Evolutionary conservation across 2,329 filamentous ascomycete species (phyloP).

Genomic region (Apiospora marii): DNA sequence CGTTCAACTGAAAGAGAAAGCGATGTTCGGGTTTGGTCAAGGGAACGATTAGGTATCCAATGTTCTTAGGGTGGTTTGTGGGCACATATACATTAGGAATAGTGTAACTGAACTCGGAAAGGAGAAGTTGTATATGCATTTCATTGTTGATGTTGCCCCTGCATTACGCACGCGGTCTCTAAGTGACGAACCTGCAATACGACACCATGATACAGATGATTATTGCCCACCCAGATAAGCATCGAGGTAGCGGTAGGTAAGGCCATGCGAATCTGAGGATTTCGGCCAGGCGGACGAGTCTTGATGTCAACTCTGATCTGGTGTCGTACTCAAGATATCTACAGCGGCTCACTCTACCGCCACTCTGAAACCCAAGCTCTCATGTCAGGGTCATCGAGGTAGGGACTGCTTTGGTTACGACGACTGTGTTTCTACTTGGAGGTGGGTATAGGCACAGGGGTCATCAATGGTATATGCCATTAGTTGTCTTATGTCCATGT

Average conservation of each 20-base stretch:
- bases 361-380: too few relatives aligned
- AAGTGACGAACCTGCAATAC: neutral
- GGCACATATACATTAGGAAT: slow-evolving; percentile 9
- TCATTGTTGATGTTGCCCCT: neutral
- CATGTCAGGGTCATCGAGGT: neutral
- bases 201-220: neutral
- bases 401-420: neutral
- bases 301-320: neutral
- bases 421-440: neutral
- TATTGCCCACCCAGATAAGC: neutral
- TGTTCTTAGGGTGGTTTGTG: slow-evolving; percentile 6
- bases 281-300: neutral
- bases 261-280: neutral
- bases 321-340: neutral
- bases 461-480: too few relatives aligned
- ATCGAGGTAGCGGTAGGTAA: neutral
- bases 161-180: neutral
- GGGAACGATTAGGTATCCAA: neutral
- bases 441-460: too few relatives aligned
- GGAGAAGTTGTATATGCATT: slow-evolving; percentile 16
- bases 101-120: slow-evolving; percentile 15
- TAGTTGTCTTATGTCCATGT: too few relatives aligned
- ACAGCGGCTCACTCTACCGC: neutral
- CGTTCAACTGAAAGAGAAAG: slow-evolving; percentile 19
- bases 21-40: slow-evolving; percentile 2